Base-by-base conservation (phyloP, 2,329 filamentous ascomycete species). In the Venturiaceae sp. region DNA sequence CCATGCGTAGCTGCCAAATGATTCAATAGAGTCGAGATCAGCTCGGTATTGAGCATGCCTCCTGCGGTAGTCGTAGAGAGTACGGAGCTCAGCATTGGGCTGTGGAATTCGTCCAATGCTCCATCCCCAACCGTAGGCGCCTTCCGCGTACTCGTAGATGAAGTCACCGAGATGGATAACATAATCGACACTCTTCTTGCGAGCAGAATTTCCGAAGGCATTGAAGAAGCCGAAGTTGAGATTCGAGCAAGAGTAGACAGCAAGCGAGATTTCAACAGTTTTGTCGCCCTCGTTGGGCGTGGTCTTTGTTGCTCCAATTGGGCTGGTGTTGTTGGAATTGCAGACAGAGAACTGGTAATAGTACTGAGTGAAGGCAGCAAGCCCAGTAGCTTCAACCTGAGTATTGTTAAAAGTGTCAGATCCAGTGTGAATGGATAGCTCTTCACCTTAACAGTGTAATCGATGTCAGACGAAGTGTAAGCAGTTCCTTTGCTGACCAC, bases 341-440 rank as follows among this genome's bases (percentile, higher is more conserved):
- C 87, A 90, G 32, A 89, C 77, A 23, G 74, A 81, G 72, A 90
- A 90, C 64, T 86, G 85, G 64, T 88, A 88, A 64, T 80, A 85
- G 69, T 89, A 88, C 2, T 75, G 77, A 0, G 84, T 88, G 65
- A 83, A 87, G 0, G 86, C 77, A 55, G 80, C 72, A 41, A 90
- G 68, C 14, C 80, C 78, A 53, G 71, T 78, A 1, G 86, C 86
- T 69, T 90, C 86, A 55, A 83, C 83, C 77, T 89, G 89, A 61
- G 89, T 75, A 0, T 86, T 90, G 66, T 85, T 90, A 67, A 90
- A 87, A 47, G 90, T 81, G 66, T 90, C 87, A 0, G 81, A 86
- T 34, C 80, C 86, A 0, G 87, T 90, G 66, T 84, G 88, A 0
- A 2, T 26, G 14, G 19, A 14, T 47, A 6, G 30, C 30, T 30